phyloP scores from a whole-genome alignment of 2,329 filamentous ascomycete genomes.

The Scolecobasidium constrictum region DNA sequence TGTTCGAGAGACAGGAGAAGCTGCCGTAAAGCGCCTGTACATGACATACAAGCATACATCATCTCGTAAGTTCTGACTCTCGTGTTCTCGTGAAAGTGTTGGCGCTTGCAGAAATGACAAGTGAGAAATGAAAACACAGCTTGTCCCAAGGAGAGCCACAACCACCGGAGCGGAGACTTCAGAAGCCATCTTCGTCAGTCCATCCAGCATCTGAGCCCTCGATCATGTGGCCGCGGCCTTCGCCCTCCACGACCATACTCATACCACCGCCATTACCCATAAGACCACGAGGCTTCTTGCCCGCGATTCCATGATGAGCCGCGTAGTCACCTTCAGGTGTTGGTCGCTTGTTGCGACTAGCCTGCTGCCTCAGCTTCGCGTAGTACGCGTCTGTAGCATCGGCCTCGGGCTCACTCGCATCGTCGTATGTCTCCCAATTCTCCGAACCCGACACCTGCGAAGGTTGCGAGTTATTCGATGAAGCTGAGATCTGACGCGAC shows the following conservation, averaged over 20 bases:
- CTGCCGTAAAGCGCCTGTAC: too few relatives aligned
- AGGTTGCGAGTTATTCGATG: not conserved
- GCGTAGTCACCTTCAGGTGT: conserved; percentile 13
- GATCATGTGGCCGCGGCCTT: conserved; percentile 31
- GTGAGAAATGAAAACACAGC: too few relatives aligned
- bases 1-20: too few relatives aligned
- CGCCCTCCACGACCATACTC: conserved; percentile 28
- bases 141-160: too few relatives aligned
- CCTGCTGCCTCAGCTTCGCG: conserved; percentile 54
- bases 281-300: conserved; percentile 24
- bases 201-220: conserved; percentile 42
- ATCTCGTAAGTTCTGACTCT: too few relatives aligned
- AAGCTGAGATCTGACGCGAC: conserved; percentile 52
- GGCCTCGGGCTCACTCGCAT: conserved; percentile 54
- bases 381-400: conserved; percentile 68
- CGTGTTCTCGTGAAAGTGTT: too few relatives aligned
- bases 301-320: conserved; percentile 13
- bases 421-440: conserved; percentile 96
- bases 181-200: conserved; percentile 33
- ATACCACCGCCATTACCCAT: conserved; percentile 22
- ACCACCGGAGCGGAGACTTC: not conserved
- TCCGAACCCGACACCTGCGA: conserved; percentile 48
- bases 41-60: too few relatives aligned
- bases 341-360: conserved; percentile 6
- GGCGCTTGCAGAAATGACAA: too few relatives aligned